phyloP scores from a whole-genome alignment of 371 early-diverging fungal genomes.

The Mucor plumbeus region DNA sequence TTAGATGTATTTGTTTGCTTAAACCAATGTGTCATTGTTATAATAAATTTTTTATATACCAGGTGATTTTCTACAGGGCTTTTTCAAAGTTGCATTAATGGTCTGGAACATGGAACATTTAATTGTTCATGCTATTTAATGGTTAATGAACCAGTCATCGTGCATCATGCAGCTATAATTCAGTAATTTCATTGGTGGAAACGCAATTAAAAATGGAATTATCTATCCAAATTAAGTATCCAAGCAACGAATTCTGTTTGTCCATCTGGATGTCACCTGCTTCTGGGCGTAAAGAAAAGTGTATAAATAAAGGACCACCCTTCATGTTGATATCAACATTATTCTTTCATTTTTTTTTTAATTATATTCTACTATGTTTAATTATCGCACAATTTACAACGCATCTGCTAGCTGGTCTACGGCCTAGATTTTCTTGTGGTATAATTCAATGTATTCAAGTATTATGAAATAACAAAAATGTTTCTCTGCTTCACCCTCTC shows the following conservation, averaged over 20 bases:
- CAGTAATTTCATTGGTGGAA: not conserved
- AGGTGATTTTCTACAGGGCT: too few species aligned
- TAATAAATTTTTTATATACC: too few species aligned
- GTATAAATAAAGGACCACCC: not conserved
- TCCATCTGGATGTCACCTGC: not conserved
- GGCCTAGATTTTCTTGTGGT: not conserved
- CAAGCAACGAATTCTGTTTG: constrained; percentile 7
- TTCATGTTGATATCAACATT: not conserved
- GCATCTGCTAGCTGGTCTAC: not conserved
- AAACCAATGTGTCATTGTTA: not conserved
- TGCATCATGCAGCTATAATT: not conserved
- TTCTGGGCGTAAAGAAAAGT: not conserved
- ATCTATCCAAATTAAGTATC: not conserved
- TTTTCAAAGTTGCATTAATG: not conserved
- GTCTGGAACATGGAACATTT: constrained; percentile 1
- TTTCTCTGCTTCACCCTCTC: not conserved
- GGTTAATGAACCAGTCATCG: not conserved
- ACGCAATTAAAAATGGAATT: not conserved
- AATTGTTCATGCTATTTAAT: not conserved
- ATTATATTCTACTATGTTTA: not conserved
- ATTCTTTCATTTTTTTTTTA: not conserved
- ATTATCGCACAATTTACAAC: not conserved
- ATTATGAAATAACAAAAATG: not conserved
- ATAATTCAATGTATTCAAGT: not conserved
- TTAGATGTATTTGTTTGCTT: too few species aligned